phyloP scores from a whole-genome alignment of 2,329 filamentous ascomycete species.

The Chaetomiaceae sp. region DNA sequence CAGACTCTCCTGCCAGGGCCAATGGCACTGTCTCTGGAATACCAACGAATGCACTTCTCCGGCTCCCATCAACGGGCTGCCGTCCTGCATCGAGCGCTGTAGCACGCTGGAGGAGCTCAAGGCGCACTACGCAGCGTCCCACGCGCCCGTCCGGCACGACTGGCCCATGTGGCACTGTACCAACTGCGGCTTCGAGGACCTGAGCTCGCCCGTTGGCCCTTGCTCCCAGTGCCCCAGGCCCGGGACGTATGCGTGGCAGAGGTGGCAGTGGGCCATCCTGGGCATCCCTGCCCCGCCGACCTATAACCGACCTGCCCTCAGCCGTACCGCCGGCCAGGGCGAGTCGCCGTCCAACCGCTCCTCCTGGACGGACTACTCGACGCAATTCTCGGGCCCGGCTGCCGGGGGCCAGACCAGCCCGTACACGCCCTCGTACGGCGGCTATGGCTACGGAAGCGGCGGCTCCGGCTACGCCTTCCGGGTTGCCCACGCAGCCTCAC shows the following conservation, averaged over 20 bases:
- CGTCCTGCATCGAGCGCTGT: slow-evolving; percentile 3
- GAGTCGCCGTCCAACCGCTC: neutral
- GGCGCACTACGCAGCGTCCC: slow-evolving; percentile 4
- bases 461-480: neutral
- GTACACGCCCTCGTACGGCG: neutral
- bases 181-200: slow-evolving; percentile 5
- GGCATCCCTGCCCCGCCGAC: slow-evolving; percentile 3
- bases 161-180: slow-evolving; percentile 9
- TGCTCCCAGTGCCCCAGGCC: neutral
- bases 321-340: slow-evolving; percentile 6
- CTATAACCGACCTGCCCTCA: slow-evolving; percentile 4
- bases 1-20: neutral
- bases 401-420: neutral
- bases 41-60: neutral
- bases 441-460: neutral
- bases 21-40: slow-evolving; percentile 13
- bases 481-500: neutral
- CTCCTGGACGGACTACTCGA: neutral
- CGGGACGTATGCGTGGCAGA: slow-evolving; percentile 12
- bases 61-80: neutral
- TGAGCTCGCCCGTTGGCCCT: neutral
- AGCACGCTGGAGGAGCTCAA: neutral
- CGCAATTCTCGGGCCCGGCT: neutral
- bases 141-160: neutral
- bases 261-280: slow-evolving; percentile 24